Percentiles rank a stretch among this genome's conserved stretches.
phyloP scores from a whole-genome alignment of 768 basidiomycete genomes.

The Trametes sanguinea region DNA sequence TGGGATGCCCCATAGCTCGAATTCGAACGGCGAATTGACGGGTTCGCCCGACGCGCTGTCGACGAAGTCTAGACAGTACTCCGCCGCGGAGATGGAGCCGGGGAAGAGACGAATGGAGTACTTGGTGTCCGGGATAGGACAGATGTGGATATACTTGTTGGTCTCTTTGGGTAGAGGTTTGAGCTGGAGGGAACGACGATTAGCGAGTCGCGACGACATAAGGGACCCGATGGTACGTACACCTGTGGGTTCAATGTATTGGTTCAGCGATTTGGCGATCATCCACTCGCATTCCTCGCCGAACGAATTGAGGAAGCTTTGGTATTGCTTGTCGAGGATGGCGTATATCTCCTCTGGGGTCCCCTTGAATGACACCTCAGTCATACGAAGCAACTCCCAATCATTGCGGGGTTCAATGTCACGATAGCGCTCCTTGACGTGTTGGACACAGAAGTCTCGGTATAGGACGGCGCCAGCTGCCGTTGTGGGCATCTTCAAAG shows the following conservation, averaged over 20 bases:
- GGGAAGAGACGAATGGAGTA: conserved; percentile 1
- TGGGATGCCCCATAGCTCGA: neutral
- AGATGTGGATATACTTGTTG: neutral
- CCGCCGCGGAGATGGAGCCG: neutral
- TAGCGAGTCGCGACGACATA: neutral
- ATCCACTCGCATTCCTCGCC: neutral
- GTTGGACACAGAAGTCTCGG: neutral
- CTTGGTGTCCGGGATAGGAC: neutral
- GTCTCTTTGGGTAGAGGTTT: neutral
- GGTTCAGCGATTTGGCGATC: neutral
- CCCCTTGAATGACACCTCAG: neutral
- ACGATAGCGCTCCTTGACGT: neutral
- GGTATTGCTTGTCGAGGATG: neutral
- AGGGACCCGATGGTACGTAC: neutral
- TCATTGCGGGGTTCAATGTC: neutral
- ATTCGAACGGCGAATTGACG: neutral
- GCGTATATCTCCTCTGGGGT: neutral
- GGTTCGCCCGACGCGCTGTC: neutral
- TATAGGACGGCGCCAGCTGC: neutral
- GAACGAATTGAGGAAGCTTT: too few relatives aligned
- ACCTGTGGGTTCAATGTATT: neutral
- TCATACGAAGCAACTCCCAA: neutral
- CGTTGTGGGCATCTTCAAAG: neutral
- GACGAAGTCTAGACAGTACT: neutral
- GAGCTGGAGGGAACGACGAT: neutral